phyloP scores from a whole-genome alignment of 1,284 basidiomycete species.

The Austropuccinia psidii region DNA sequence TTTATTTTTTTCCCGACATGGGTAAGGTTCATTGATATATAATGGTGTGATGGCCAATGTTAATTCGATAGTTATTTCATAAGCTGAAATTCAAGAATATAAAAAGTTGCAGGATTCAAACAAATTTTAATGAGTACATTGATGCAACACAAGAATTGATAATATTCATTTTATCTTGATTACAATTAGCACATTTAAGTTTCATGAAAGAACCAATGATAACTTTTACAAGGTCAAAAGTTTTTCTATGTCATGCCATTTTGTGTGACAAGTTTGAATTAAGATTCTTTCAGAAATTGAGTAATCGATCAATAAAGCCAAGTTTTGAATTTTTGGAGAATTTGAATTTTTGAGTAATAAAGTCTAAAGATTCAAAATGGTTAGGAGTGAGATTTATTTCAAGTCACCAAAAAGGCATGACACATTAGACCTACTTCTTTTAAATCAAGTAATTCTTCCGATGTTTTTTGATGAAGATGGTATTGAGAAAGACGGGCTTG shows the following conservation, averaged over 20 bases:
- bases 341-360: background rate
- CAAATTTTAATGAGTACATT: too few species aligned
- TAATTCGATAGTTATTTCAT: too few species aligned
- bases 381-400: background rate
- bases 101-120: too few species aligned
- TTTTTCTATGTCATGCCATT: slow-evolving; percentile 14
- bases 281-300: slow-evolving; percentile 10
- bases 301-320: slow-evolving; percentile 3
- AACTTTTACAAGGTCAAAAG: too few species aligned
- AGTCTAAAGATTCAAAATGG: background rate
- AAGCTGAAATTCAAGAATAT: too few species aligned
- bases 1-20: too few species aligned
- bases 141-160: too few species aligned
- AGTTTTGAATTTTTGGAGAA: background rate
- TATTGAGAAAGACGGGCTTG: background rate
- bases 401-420: background rate
- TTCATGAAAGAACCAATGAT: too few species aligned
- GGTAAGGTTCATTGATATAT: too few species aligned
- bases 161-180: too few species aligned
- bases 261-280: slow-evolving; percentile 13
- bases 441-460: background rate
- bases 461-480: background rate
- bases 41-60: too few species aligned
- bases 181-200: too few species aligned
- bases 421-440: slow-evolving; percentile 2